A percentile compares a stretch with the other conserved stretches of the same genome.
Evolutionary conservation across 441 rosid genomes (phyloP).

Genomic region (Viola pubescens): DNA sequence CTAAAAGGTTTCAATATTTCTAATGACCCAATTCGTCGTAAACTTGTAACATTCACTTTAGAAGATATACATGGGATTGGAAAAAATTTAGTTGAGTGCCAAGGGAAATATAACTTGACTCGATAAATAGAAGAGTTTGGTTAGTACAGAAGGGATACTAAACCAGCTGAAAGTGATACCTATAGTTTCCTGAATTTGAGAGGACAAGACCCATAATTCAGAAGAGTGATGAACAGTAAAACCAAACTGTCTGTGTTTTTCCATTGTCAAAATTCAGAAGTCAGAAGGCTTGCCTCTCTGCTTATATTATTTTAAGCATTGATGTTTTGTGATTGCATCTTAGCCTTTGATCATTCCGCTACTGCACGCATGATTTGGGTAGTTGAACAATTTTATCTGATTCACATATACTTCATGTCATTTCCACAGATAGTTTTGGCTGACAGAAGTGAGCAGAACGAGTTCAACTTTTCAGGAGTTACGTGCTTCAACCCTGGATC

Average conservation of each 20-base stretch:
- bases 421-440: slow-evolving; percentile 65
- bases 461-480: slow-evolving; percentile 61
- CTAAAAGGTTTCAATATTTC: neutral
- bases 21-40: neutral
- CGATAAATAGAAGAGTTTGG: neutral
- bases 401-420: slow-evolving; percentile 4
- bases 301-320: no score
- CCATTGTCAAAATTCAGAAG: neutral
- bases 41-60: neutral
- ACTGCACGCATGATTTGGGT: no score
- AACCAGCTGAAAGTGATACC: no score
- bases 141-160: no score
- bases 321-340: no score
- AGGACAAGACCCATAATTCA: no score
- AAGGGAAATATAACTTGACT: neutral
- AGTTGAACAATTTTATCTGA: slow-evolving; percentile 8
- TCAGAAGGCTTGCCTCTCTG: neutral
- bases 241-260: neutral
- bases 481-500: slow-evolving; percentile 95
- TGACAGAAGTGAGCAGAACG: slow-evolving; percentile 80
- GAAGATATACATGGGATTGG: neutral
- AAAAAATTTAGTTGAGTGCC: neutral
- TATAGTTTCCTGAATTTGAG: neutral
- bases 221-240: neutral
- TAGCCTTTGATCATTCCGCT: no score